Evolutionary conservation across 2,329 filamentous ascomycete species (phyloP).

Genomic region (Escovopsis sp.): DNA sequence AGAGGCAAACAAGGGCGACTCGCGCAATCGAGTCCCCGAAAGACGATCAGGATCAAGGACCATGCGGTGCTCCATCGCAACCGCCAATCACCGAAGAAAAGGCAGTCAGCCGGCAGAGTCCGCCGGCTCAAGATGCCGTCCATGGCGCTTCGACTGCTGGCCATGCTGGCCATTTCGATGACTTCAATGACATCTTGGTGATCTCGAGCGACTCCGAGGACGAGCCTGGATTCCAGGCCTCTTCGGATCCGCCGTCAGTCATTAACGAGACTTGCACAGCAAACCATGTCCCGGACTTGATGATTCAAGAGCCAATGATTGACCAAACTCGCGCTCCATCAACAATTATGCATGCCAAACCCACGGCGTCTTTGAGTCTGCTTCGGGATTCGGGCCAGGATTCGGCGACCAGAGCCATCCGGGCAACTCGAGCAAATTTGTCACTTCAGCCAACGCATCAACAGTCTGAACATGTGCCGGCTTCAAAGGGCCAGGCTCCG

Average conservation of each 20-base stretch:
- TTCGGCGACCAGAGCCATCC: not conserved
- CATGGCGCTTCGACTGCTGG: not conserved
- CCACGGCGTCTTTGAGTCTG: not conserved
- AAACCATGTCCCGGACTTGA: not conserved
- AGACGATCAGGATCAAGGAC: not conserved
- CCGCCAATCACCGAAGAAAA: not conserved
- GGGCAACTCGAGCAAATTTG: too few relatives aligned
- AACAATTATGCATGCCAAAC: not conserved
- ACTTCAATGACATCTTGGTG: not conserved
- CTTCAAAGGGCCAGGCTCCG: too few relatives aligned
- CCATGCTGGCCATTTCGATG: not conserved
- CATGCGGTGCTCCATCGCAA: not conserved
- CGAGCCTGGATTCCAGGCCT: not conserved
- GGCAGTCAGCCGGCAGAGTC: not conserved
- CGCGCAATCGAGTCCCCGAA: not conserved
- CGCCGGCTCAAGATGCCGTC: not conserved
- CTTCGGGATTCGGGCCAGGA: not conserved
- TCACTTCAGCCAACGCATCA: too few relatives aligned
- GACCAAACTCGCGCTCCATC: too few relatives aligned
- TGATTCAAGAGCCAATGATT: not conserved
- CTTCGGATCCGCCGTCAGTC: too few relatives aligned
- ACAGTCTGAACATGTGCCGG: too few relatives aligned
- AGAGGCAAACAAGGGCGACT: slow-evolving; percentile 2
- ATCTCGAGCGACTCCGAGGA: not conserved
- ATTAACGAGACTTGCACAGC: too few relatives aligned